A percentile compares a stretch with the other conserved stretches of the same genome.
These are phyloP conservation scores for Paspalum notatum DNA, from an alignment of 176 grass and related monocot genomes.

Conservation along the genomic window DNA sequence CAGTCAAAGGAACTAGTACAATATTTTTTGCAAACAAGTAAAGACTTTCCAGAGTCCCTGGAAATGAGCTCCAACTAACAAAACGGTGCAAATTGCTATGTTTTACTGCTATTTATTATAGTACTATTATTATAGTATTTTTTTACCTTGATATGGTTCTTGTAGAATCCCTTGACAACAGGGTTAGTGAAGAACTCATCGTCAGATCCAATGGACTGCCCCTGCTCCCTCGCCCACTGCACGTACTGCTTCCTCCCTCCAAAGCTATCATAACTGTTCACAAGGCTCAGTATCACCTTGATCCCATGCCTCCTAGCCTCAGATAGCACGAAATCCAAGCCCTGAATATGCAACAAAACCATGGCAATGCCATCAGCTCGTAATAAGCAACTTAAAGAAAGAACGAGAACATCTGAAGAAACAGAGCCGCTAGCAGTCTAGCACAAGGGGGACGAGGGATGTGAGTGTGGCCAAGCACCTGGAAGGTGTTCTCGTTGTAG, in stretches of 20 bases:
- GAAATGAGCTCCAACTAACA: background rate
- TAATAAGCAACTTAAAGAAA: background rate
- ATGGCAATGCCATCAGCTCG: background rate
- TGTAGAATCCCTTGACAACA: conserved; percentile 76
- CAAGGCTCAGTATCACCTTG: conserved; percentile 83
- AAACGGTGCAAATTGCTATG: background rate
- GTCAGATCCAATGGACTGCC: conserved; percentile 77
- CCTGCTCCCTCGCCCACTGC: conserved; percentile 80
- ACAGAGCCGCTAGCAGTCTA: background rate
- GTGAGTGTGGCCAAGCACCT: conserved; percentile 45
- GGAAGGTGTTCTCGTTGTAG: conserved; percentile 92
- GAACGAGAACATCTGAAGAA: background rate
- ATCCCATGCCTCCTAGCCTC: conserved; percentile 75
- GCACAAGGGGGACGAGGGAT: background rate
- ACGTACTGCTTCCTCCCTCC: conserved; percentile 98
- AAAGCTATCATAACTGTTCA: conserved; percentile 80
- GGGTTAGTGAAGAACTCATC: conserved; percentile 92
- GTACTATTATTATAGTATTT: background rate
- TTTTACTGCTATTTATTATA: background rate
- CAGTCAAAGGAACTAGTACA: background rate
- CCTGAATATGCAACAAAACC: conserved; percentile 42
- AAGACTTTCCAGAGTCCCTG: background rate
- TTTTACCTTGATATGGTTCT: conserved; percentile 89
- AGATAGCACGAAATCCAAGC: conserved; percentile 87
- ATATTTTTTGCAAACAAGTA: background rate